Conservation (phyloP, 495 filamentous ascomycete genomes). For the Hypoxylon crocopeplum region DNA sequence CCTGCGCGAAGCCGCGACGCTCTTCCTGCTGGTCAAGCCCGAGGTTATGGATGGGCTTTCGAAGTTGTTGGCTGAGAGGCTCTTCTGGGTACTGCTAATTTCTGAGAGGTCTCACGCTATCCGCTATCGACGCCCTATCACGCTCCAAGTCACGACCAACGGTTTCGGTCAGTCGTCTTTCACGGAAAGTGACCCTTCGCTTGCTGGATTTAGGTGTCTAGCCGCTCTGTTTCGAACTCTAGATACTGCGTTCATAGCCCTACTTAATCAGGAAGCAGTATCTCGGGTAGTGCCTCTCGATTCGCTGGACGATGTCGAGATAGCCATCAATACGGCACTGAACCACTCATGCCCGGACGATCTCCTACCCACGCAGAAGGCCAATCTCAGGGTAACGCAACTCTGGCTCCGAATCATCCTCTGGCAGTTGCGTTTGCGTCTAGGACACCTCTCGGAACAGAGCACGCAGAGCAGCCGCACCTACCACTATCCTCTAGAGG, state of each 20-base stretch:
- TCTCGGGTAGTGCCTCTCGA: slow-evolving; percentile 54
- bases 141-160: slow-evolving; percentile 60
- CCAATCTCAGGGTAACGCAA: slow-evolving; percentile 74
- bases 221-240: slow-evolving; percentile 70
- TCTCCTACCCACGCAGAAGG: slow-evolving; percentile 72
- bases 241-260: slow-evolving; percentile 66
- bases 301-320: slow-evolving; percentile 63
- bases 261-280: slow-evolving; percentile 67
- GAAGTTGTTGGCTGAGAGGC: slow-evolving; percentile 42
- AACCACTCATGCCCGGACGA: slow-evolving; percentile 56
- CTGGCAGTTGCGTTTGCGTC: slow-evolving; percentile 65
- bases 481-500: slow-evolving; percentile 62
- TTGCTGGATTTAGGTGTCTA: slow-evolving; percentile 66
- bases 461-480: slow-evolving; percentile 39
- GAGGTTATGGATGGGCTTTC: slow-evolving; percentile 50
- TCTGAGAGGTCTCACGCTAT: slow-evolving; percentile 76
- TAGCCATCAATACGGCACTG: slow-evolving; percentile 63
- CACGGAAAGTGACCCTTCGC: slow-evolving; percentile 52
- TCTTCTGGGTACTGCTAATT: slow-evolving; percentile 70
- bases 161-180: slow-evolving; percentile 12
- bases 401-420: slow-evolving; percentile 77
- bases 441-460: slow-evolving; percentile 45
- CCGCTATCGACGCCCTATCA: slow-evolving; percentile 71
- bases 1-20: slow-evolving; percentile 66
- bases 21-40: slow-evolving; percentile 51